Evolutionary conservation across 2,329 filamentous ascomycete species (phyloP).

Genomic region (Tolypocladium tropicale): DNA sequence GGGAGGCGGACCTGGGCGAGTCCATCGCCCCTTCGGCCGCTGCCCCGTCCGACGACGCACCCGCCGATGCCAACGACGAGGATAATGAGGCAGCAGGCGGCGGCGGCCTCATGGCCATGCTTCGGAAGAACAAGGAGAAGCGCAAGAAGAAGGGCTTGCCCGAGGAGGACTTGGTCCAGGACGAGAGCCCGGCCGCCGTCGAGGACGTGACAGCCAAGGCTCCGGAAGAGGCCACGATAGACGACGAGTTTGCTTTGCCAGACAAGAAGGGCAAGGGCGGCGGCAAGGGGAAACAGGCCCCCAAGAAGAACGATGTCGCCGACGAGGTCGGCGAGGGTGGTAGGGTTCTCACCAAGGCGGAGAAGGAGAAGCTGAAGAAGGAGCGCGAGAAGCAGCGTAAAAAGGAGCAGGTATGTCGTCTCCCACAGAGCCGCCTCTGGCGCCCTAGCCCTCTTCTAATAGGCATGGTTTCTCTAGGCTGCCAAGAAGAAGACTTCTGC

Average conservation of each 20-base stretch:
- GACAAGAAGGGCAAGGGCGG: constrained; percentile 63
- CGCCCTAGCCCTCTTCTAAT: constrained; percentile 4
- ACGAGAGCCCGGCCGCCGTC: constrained; percentile 39
- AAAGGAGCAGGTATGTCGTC: constrained; percentile 71
- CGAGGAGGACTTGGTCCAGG: constrained; percentile 61
- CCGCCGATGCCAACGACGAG: constrained; percentile 35
- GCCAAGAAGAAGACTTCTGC: constrained; percentile 66
- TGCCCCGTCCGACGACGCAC: constrained; percentile 30
- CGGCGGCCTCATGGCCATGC: constrained; percentile 64
- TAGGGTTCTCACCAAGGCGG: constrained; percentile 85
- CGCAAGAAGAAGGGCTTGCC: constrained; percentile 78
- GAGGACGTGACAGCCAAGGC: constrained; percentile 49
- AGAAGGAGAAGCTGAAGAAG: constrained; percentile 97
- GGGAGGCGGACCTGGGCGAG: constrained; percentile 90
- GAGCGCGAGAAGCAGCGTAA: constrained; percentile 97
- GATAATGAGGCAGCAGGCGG: constrained; percentile 41
- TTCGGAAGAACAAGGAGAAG: constrained; percentile 75
- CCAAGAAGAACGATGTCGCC: constrained; percentile 35
- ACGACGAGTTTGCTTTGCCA: constrained; percentile 76
- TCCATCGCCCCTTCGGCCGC: constrained; percentile 51
- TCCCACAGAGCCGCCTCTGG: background rate
- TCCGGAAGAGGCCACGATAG: constrained; percentile 69
- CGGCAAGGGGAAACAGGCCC: constrained; percentile 34
- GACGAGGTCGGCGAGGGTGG: constrained; percentile 47
- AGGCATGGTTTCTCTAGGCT: constrained; percentile 33